Percentiles rank a stretch among this genome's conserved stretches.
phyloP scores from a whole-genome alignment of 129 eudicot genomes.

The Escallonia herrerae region DNA sequence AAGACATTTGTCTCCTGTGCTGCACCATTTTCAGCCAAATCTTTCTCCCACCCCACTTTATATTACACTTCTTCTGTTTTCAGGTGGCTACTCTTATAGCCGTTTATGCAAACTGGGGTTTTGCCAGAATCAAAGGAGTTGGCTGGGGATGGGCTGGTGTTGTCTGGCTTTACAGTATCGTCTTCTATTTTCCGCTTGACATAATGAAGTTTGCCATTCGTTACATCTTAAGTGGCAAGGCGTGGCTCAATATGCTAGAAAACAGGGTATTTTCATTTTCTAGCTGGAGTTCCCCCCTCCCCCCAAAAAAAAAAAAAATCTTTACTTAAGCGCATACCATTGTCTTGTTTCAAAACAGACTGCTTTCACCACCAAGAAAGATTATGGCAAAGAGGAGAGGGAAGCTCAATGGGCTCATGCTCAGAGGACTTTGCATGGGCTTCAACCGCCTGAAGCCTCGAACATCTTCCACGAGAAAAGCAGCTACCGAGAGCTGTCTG shows the following conservation, averaged over 20 bases:
- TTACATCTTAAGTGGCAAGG: conserved; percentile 81
- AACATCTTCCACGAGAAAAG: conserved; percentile 77
- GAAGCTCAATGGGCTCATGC: conserved; percentile 99
- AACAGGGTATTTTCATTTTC: conserved; percentile 54
- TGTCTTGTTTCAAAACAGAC: conserved; percentile 42
- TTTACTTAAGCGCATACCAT: too few relatives aligned
- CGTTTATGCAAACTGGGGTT: conserved; percentile 87
- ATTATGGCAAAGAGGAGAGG: conserved; percentile 93
- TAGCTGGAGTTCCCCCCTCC: neutral
- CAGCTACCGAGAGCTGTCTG: conserved; percentile 86
- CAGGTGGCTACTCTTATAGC: conserved; percentile 92
- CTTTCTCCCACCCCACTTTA: too few relatives aligned
- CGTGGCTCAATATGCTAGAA: conserved; percentile 77
- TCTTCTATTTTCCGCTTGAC: conserved; percentile 81
- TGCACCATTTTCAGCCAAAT: too few relatives aligned
- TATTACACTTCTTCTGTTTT: neutral
- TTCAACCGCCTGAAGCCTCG: conserved; percentile 71
- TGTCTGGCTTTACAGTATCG: conserved; percentile 79
- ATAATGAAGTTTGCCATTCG: conserved; percentile 67
- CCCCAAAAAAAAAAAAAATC: neutral
- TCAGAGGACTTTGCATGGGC: conserved; percentile 91
- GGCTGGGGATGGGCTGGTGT: conserved; percentile 99
- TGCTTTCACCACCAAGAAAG: conserved; percentile 96
- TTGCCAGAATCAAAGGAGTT: conserved; percentile 75
- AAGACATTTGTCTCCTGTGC: conserved; percentile 15